These are phyloP conservation scores for Podosphaera aphanis DNA, from an alignment of 2,329 filamentous ascomycete genomes.

Conservation along the genomic window DNA sequence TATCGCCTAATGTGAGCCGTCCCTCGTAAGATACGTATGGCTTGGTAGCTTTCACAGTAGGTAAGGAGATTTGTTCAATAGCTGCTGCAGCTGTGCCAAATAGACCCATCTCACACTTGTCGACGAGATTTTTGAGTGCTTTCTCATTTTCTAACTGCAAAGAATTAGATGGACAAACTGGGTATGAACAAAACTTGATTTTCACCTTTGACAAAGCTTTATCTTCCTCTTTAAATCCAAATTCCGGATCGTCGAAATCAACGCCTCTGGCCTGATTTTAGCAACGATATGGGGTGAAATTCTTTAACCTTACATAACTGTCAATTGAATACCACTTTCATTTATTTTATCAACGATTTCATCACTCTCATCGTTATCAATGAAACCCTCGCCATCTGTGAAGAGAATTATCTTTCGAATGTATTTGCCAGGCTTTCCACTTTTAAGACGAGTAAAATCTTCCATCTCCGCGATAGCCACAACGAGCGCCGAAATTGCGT, in stretches of 20 bases:
- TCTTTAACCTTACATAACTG: constrained; percentile 41
- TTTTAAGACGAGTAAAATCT: constrained; percentile 44
- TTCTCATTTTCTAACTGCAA: constrained; percentile 35
- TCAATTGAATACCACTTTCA: constrained; percentile 51
- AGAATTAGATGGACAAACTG: no score
- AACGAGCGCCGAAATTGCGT: constrained; percentile 71
- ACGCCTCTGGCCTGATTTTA: constrained; percentile 36
- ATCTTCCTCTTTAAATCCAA: constrained; percentile 75
- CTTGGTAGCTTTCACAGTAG: constrained; percentile 50
- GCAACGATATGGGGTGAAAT: background rate
- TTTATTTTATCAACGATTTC: constrained; percentile 49
- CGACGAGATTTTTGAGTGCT: constrained; percentile 37
- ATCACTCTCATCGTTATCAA: constrained; percentile 48
- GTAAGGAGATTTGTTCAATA: constrained; percentile 54
- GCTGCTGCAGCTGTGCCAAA: constrained; percentile 77
- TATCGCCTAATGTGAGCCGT: constrained; percentile 55
- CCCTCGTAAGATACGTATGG: constrained; percentile 65
- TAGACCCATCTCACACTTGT: constrained; percentile 41
- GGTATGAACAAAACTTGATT: background rate
- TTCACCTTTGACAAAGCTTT: constrained; percentile 47
- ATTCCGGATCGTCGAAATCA: constrained; percentile 82
- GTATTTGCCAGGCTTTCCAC: constrained; percentile 36
- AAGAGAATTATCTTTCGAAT: constrained; percentile 61
- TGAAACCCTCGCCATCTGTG: constrained; percentile 52
- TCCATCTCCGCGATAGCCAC: constrained; percentile 72